phyloP scores from a whole-genome alignment of 768 basidiomycete species.

The Termitomyces bulborhizus region DNA sequence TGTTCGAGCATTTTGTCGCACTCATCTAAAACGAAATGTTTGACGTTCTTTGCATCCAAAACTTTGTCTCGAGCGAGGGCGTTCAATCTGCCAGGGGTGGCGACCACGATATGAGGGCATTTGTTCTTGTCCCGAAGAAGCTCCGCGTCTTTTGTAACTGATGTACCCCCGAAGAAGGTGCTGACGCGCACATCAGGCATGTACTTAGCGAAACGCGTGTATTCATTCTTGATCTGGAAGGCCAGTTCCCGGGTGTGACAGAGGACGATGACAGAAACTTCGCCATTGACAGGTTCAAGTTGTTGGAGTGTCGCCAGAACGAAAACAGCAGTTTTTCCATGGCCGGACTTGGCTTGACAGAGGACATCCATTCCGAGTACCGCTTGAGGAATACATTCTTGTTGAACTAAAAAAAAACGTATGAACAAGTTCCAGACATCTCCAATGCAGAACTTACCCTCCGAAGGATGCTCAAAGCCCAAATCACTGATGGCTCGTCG shows the following conservation, averaged over 20 bases:
- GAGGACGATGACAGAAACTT: constrained; percentile 95
- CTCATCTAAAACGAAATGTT: constrained; percentile 99
- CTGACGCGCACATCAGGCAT: constrained; percentile 98
- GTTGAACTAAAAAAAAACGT: constrained; percentile 65
- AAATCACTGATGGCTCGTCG: constrained; percentile 97
- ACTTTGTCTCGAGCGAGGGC: constrained; percentile 94
- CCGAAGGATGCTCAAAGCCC: constrained; percentile 99
- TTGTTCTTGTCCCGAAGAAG: constrained; percentile 91
- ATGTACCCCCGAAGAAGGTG: constrained; percentile 97
- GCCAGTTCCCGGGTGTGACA: constrained; percentile 99
- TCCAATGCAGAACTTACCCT: constrained; percentile 55
- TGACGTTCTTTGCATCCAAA: constrained; percentile 91
- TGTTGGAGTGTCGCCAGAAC: constrained; percentile 97
- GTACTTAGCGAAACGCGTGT: constrained; percentile 98
- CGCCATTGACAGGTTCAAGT: constrained; percentile 95
- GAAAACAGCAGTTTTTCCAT: constrained; percentile 98
- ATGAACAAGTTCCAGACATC: too few species aligned
- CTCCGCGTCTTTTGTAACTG: constrained; percentile 91
- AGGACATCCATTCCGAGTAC: constrained; percentile 99
- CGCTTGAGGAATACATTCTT: constrained; percentile 99
- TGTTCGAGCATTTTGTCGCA: constrained; percentile 99
- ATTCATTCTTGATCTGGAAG: constrained; percentile 99
- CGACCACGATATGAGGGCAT: constrained; percentile 98
- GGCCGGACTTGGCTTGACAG: constrained; percentile 98
- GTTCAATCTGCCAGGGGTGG: constrained; percentile 95